Percentiles rank a stretch among this genome's conserved stretches.
phyloP scores from a whole-genome alignment of 805 yeast species.

The Pichia gijzeniarum region DNA sequence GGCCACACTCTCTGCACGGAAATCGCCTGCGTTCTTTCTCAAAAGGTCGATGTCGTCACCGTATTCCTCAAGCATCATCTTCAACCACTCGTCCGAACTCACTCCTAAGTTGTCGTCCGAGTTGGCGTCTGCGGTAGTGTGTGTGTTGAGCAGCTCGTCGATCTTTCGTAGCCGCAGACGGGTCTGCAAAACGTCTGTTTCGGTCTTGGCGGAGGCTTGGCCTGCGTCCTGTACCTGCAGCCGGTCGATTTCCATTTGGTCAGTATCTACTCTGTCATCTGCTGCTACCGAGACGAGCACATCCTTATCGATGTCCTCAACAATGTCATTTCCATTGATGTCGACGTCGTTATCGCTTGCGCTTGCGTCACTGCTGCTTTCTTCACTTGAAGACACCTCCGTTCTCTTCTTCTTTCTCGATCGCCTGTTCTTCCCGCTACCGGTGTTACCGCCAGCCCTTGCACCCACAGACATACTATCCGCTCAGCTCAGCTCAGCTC shows the following conservation, averaged over 20 bases:
- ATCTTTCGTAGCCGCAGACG: conserved; percentile 4
- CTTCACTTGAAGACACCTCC: conserved; percentile 49
- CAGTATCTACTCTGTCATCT: not conserved
- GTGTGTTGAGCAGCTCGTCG: not conserved
- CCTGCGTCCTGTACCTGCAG: not conserved
- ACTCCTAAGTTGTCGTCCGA: not conserved
- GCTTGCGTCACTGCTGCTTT: conserved; percentile 23
- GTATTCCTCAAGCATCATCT: conserved; percentile 45
- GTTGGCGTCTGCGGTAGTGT: not conserved
- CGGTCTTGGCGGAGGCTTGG: not conserved
- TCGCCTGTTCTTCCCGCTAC: conserved; percentile 31
- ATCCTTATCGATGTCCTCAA: conserved; percentile 15
- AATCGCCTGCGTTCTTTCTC: conserved; percentile 54
- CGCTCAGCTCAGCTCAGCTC: not conserved
- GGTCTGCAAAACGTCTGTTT: conserved; percentile 5
- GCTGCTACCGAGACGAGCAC: conserved; percentile 1
- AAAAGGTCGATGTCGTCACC: conserved; percentile 55
- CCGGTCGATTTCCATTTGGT: not conserved
- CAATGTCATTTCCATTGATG: not conserved
- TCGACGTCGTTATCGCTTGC: no score
- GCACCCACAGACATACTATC: not conserved
- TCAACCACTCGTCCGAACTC: conserved; percentile 10
- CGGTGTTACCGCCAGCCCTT: not conserved
- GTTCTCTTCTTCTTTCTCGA: conserved; percentile 80
- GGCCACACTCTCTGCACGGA: conserved; percentile 31